Evolutionary conservation across 2,329 filamentous ascomycete genomes (phyloP).

Genomic region (Verticillium alfalfae): DNA sequence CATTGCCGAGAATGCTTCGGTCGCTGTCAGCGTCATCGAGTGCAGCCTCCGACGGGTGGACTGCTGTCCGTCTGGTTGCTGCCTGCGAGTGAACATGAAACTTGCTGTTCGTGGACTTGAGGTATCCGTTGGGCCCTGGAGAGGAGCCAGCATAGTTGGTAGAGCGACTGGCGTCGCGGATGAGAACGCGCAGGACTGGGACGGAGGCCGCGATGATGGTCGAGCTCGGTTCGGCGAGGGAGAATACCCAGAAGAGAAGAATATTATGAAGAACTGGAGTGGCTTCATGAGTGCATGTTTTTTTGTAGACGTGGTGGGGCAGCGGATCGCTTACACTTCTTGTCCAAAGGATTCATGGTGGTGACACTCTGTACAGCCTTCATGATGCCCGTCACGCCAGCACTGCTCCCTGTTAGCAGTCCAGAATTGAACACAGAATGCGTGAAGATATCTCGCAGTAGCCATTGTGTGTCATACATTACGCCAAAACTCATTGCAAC

Average conservation of each 20-base stretch:
- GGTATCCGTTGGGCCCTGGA: neutral
- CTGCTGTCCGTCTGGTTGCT: neutral
- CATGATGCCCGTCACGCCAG: constrained; percentile 13
- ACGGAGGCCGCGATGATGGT: constrained; percentile 24
- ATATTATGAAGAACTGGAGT: neutral
- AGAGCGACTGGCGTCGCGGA: neutral
- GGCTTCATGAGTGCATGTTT: neutral
- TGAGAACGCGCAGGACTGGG: constrained; percentile 19
- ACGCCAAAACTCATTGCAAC: constrained; percentile 16
- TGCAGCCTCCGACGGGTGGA: neutral
- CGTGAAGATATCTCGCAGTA: no score
- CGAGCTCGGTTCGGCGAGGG: constrained; percentile 20
- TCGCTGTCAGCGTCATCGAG: constrained; percentile 5
- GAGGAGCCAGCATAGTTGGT: neutral
- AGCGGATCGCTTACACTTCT: constrained; percentile 9
- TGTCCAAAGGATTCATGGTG: constrained; percentile 8
- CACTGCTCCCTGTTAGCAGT: neutral
- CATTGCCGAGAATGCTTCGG: constrained; percentile 5
- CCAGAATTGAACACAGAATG: no score
- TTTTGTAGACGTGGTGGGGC: neutral
- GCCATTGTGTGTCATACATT: constrained; percentile 8
- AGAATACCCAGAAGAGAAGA: constrained; percentile 12
- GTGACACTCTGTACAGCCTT: constrained; percentile 10
- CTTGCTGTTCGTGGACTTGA: neutral
- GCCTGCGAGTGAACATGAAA: neutral